Conservation (phyloP, 495 filamentous ascomycete species). For the Trichoderma erinaceum region DNA sequence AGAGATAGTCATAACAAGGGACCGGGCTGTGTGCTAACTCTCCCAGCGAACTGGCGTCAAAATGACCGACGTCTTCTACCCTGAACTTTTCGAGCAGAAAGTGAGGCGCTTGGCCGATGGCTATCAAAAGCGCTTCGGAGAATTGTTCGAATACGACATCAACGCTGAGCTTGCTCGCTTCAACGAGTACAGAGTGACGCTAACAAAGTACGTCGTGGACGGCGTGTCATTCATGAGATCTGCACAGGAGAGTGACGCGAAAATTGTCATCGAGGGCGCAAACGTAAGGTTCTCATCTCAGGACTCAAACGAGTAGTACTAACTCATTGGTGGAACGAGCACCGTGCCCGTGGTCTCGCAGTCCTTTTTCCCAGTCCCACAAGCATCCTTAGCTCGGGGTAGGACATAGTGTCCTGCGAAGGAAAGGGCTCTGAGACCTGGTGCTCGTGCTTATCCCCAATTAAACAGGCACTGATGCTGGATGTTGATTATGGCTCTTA, state of each 20-base stretch:
- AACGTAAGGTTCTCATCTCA: constrained; percentile 34
- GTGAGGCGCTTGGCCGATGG: too few relatives aligned
- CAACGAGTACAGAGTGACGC: too few relatives aligned
- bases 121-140: too few relatives aligned
- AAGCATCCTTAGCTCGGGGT: background rate
- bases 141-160: too few relatives aligned
- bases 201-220: too few relatives aligned
- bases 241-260: constrained; percentile 24
- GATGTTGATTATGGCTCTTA: constrained; percentile 35
- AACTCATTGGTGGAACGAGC: background rate
- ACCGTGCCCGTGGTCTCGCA: background rate
- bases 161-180: too few relatives aligned
- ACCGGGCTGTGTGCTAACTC: too few relatives aligned
- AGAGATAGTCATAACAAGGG: too few relatives aligned
- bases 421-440: background rate
- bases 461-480: constrained; percentile 49
- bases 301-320: background rate
- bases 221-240: too few relatives aligned
- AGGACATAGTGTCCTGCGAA: background rate
- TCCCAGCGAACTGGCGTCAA: too few relatives aligned
- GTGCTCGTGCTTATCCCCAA: background rate
- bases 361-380: background rate
- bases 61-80: too few relatives aligned
- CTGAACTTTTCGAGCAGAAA: too few relatives aligned
- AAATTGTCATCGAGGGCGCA: constrained; percentile 77